Conservation (phyloP, 1,284 basidiomycete species). For the Trichosporon faecale region DNA sequence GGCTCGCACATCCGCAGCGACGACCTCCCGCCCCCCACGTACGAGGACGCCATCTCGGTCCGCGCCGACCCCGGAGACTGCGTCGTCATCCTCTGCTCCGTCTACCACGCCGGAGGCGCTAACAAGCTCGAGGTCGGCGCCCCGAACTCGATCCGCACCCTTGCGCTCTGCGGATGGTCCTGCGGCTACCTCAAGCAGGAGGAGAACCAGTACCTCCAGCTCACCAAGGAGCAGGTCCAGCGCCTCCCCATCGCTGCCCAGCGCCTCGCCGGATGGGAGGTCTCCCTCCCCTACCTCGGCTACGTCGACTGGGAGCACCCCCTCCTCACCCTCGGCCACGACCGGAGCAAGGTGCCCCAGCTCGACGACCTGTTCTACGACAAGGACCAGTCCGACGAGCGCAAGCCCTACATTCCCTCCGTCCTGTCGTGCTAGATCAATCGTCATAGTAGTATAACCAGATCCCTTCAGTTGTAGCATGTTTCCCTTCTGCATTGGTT, state of each 20-base stretch:
- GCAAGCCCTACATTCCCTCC: background rate
- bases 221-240: slow-evolving; percentile 21
- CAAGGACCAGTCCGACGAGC: slow-evolving; percentile 20
- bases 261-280: slow-evolving; percentile 24
- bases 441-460: background rate
- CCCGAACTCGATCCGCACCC: slow-evolving; percentile 20
- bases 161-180: slow-evolving; percentile 22
- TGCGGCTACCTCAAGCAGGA: slow-evolving; percentile 26
- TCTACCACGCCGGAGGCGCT: slow-evolving; percentile 25
- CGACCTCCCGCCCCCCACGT: slow-evolving; percentile 23
- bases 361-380: slow-evolving; percentile 27
- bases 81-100: slow-evolving; percentile 24
- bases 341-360: slow-evolving; percentile 18
- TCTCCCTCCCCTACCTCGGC: slow-evolving; percentile 24
- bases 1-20: slow-evolving; percentile 26
- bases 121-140: slow-evolving; percentile 20
- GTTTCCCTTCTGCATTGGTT: slow-evolving; percentile 7
- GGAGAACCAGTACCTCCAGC: slow-evolving; percentile 30
- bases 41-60: slow-evolving; percentile 24
- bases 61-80: slow-evolving; percentile 24
- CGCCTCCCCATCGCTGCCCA: slow-evolving; percentile 21
- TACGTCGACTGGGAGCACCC: slow-evolving; percentile 27
- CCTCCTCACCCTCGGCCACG: slow-evolving; percentile 24
- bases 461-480: slow-evolving; percentile 6
- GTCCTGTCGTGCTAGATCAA: background rate